Evolutionary conservation across 1,284 basidiomycete genomes (phyloP).

Genomic region (Tremellales sp.): DNA sequence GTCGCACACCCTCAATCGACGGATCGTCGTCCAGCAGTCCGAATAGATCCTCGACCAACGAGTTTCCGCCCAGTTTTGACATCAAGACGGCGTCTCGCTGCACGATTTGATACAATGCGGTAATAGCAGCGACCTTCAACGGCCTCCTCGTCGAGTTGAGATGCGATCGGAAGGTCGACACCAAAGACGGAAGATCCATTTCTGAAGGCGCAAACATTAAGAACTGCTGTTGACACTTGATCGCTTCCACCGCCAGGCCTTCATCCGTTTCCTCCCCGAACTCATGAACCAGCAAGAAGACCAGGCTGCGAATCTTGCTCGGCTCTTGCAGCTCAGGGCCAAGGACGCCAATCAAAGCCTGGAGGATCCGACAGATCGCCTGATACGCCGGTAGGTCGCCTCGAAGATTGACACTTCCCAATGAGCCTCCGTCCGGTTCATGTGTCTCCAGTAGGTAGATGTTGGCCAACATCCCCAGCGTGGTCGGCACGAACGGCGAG

Average conservation of each 20-base stretch:
- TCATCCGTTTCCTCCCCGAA: conserved; percentile 84
- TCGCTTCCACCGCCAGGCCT: conserved; percentile 84
- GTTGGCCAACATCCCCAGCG: conserved; percentile 85
- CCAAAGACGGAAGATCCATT: conserved; percentile 71
- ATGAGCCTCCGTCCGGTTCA: conserved; percentile 86
- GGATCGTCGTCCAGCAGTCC: conserved; percentile 89
- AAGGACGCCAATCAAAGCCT: conserved; percentile 87
- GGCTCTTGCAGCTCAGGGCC: conserved; percentile 95
- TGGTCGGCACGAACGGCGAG: conserved; percentile 80
- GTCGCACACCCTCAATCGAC: conserved; percentile 86
- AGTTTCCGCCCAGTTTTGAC: conserved; percentile 89
- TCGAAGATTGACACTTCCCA: conserved; percentile 77
- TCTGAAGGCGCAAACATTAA: conserved; percentile 89
- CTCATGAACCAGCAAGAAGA: conserved; percentile 80
- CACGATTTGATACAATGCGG: conserved; percentile 93
- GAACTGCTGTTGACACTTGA: conserved; percentile 93
- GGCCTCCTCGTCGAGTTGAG: conserved; percentile 74
- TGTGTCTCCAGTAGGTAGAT: conserved; percentile 88
- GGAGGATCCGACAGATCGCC: conserved; percentile 83
- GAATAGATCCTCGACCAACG: conserved; percentile 90
- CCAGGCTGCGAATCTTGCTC: conserved; percentile 69
- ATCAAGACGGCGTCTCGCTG: conserved; percentile 90
- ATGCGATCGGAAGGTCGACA: conserved; percentile 67
- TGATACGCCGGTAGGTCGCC: conserved; percentile 90
- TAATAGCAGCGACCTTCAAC: conserved; percentile 89